Evolutionary conservation across 352 stramenopile species (phyloP).

Genomic region (Globisporangium cederbergense): DNA sequence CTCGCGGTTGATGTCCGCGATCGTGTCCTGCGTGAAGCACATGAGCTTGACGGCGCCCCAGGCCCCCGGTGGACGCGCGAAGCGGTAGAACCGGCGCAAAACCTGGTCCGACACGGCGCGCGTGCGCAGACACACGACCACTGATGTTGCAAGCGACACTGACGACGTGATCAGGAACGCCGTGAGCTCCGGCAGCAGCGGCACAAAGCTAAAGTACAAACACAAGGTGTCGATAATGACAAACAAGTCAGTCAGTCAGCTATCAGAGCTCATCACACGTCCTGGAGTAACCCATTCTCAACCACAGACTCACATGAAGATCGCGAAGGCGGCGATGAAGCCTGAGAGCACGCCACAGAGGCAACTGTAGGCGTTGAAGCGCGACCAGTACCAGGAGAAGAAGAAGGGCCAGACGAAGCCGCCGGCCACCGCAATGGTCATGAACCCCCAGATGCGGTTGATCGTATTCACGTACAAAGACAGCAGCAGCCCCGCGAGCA

Average conservation of each 20-base stretch:
- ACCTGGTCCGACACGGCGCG: conserved; percentile 43
- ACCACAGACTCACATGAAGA: conserved; percentile 59
- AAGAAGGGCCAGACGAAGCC: conserved; percentile 75
- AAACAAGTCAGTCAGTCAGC: neutral
- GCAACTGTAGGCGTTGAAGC: conserved; percentile 69
- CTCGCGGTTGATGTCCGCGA: conserved; percentile 52
- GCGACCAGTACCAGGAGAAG: conserved; percentile 79
- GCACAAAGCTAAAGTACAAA: conserved; percentile 31
- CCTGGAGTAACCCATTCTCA: too few relatives aligned
- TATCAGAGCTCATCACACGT: too few relatives aligned
- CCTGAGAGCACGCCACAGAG: conserved; percentile 48
- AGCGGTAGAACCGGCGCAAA: conserved; percentile 63
- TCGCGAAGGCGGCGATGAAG: conserved; percentile 45
- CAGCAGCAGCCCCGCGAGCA: conserved; percentile 52
- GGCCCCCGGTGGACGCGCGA: conserved; percentile 52
- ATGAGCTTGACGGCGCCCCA: conserved; percentile 58
- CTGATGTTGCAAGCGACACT: conserved; percentile 40
- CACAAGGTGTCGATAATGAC: neutral
- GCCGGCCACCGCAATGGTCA: conserved; percentile 68
- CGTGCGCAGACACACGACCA: conserved; percentile 42
- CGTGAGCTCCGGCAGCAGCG: conserved; percentile 46
- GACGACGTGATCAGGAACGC: conserved; percentile 62
- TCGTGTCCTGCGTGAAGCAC: conserved; percentile 52
- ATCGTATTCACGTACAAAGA: conserved; percentile 72
- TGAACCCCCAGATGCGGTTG: conserved; percentile 81